These are phyloP conservation scores for Colletotrichum navitas DNA, from an alignment of 2,329 filamentous ascomycete species.

Conservation along the genomic window DNA sequence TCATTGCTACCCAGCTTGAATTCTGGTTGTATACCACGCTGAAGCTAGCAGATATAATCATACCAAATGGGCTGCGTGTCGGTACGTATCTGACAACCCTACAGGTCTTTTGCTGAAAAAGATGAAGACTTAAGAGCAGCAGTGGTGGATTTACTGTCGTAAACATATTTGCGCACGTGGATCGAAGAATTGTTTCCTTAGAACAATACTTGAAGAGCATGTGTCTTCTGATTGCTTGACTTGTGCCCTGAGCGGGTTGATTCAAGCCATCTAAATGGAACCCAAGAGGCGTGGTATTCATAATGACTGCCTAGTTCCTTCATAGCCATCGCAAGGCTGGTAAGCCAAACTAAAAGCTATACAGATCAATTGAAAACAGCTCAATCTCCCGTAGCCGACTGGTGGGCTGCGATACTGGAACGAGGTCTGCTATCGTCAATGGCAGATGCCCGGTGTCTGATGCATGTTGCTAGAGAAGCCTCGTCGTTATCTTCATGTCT, in stretches of 20 bases:
- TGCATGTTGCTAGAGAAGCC: not conserved
- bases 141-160: no score
- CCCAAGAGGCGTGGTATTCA: not conserved
- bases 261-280: not conserved
- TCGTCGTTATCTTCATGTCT: not conserved
- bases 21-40: no score
- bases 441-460: not conserved
- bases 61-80: not conserved
- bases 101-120: no score
- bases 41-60: not conserved
- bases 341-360: not conserved
- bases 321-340: not conserved
- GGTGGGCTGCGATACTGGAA: not conserved
- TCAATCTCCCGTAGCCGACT: not conserved
- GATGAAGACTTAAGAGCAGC: no score
- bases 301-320: no score
- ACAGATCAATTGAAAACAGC: not conserved
- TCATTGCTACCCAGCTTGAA: no score
- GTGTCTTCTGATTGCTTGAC: not conserved
- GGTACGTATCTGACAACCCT: not conserved
- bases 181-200: not conserved
- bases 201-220: no score
- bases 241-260: not conserved
- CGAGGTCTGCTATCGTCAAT: conserved; percentile 4
- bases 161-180: not conserved